Percentiles rank a stretch among this genome's conserved stretches.
Evolutionary conservation across 257 asterid genomes (phyloP).

Genomic region (Penstemon barbatus): DNA sequence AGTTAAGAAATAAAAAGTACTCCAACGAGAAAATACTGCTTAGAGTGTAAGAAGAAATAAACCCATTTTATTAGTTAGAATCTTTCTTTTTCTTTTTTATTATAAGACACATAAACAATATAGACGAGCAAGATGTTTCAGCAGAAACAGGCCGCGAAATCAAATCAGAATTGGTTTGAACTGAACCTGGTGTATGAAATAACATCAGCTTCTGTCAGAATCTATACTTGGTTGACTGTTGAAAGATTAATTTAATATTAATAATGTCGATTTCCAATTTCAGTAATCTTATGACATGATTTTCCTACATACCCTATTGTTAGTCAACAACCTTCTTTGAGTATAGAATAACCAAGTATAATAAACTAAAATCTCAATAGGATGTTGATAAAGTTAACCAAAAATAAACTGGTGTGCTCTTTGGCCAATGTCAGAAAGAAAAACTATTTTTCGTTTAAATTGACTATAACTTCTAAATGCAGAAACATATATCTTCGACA

Average conservation of each 20-base stretch:
- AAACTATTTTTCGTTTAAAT: not conserved
- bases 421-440: not conserved
- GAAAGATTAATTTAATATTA: conserved; percentile 4
- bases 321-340: not conserved
- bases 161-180: conserved; percentile 42
- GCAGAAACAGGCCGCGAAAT: conserved; percentile 43
- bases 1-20: conserved; percentile 4
- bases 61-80: no score
- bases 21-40: not conserved
- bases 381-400: not conserved
- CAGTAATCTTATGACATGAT: conserved; percentile 18
- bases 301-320: not conserved
- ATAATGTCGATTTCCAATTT: not conserved
- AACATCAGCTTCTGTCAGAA: conserved; percentile 36
- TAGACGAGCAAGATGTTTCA: conserved; percentile 45
- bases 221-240: no score
- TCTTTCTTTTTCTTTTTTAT: no score
- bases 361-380: not conserved
- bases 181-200: conserved; percentile 43
- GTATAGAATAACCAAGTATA: not conserved
- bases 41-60: no score
- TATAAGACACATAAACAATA: no score
- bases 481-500: not conserved
- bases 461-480: not conserved
- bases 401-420: not conserved